A percentile compares a stretch with the other conserved stretches of the same genome.
These are phyloP conservation scores for Astrephomene gubernaculifera DNA, from an alignment of 139 green algal species.

Conservation along the genomic window DNA sequence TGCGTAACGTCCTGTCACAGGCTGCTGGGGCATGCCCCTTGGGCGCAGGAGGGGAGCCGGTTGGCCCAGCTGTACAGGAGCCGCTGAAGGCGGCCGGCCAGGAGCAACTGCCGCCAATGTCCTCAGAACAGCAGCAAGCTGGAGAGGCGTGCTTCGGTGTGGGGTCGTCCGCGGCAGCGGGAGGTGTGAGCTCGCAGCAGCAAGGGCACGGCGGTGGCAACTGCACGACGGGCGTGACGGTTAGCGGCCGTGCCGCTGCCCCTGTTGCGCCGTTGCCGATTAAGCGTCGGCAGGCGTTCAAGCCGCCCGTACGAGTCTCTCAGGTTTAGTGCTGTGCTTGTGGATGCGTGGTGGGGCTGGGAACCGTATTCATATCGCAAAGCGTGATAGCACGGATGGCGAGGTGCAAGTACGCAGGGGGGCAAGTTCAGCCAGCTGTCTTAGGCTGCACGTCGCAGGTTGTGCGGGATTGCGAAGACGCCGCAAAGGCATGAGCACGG, in stretches of 20 bases:
- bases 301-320: neutral
- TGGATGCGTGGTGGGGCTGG: too few species aligned
- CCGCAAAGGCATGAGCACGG: neutral
- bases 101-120: neutral
- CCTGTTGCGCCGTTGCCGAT: neutral
- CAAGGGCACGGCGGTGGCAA: too few species aligned
- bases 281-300: constrained; percentile 10
- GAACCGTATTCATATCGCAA: too few species aligned
- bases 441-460: too few species aligned
- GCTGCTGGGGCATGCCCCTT: too few species aligned
- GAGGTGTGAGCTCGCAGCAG: too few species aligned
- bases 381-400: neutral
- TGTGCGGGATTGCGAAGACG: neutral
- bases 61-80: too few species aligned
- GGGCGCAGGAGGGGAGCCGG: too few species aligned
- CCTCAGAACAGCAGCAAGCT: neutral
- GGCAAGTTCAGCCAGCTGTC: neutral
- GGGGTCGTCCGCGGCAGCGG: too few species aligned
- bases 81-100: neutral
- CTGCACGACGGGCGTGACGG: too few species aligned
- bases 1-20: neutral
- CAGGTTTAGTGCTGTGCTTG: too few species aligned
- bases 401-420: neutral
- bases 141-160: neutral
- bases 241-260: too few species aligned